These are phyloP conservation scores for Truncatella angustata DNA, from an alignment of 2,329 filamentous ascomycete genomes.

Conservation along the genomic window DNA sequence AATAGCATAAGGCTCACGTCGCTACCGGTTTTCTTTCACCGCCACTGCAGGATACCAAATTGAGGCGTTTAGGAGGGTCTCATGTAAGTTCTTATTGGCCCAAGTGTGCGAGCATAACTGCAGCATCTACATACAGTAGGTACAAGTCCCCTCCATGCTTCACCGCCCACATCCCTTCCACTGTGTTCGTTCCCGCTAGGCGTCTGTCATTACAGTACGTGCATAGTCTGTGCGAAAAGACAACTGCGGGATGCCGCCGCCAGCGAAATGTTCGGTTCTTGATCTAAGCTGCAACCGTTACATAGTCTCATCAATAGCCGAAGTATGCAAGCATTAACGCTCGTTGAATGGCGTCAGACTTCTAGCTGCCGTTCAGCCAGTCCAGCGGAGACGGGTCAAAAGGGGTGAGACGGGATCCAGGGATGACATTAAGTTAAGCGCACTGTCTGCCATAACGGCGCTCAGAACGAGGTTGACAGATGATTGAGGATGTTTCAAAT, in stretches of 20 bases:
- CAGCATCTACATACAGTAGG: not conserved
- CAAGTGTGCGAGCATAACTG: not conserved
- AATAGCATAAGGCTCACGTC: too few relatives aligned
- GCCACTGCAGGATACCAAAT: conserved; percentile 1
- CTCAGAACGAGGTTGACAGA: not conserved
- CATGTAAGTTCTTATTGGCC: not conserved
- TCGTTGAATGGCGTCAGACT: not conserved
- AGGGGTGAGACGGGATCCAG: not conserved
- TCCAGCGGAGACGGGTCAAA: not conserved
- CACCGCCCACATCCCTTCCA: not conserved
- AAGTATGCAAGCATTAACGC: not conserved
- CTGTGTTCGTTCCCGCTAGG: not conserved
- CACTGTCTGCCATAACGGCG: not conserved
- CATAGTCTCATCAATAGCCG: not conserved
- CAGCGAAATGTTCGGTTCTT: too few relatives aligned
- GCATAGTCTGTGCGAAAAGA: conserved; percentile 3
- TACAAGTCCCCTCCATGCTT: not conserved
- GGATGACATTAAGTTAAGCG: not conserved
- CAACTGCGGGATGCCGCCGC: not conserved
- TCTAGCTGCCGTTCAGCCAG: not conserved
- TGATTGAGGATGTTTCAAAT: conserved; percentile 19
- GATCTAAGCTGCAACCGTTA: not conserved
- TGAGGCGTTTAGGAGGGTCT: not conserved
- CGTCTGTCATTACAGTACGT: not conserved
- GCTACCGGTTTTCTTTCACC: not conserved